phyloP scores from a whole-genome alignment of 257 asterid genomes.

The Solanum clarkiae region DNA sequence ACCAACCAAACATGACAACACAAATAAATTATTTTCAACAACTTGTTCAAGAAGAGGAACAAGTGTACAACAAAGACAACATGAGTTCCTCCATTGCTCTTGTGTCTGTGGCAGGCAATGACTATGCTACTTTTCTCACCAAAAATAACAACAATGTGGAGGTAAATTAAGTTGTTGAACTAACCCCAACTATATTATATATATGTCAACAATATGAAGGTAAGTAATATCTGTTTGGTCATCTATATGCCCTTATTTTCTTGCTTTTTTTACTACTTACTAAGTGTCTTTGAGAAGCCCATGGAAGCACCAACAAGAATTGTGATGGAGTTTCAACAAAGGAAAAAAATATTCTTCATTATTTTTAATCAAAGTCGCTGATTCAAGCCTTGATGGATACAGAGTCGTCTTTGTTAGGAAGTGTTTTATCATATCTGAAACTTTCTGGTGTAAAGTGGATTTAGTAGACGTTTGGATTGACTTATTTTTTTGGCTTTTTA shows the following conservation, averaged over 20 bases:
- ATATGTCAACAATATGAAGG: constrained; percentile 3
- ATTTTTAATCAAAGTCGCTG: neutral
- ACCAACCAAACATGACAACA: constrained; percentile 61
- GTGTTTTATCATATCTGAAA: neutral
- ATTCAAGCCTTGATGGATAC: neutral
- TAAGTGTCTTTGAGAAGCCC: neutral
- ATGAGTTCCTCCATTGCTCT: constrained; percentile 40
- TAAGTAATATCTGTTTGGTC: neutral
- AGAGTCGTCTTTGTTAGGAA: neutral
- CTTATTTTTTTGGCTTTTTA: too few species aligned
- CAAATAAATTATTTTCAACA: constrained; percentile 50
- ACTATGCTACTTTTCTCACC: constrained; percentile 38
- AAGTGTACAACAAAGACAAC: constrained; percentile 16
- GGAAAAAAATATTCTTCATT: neutral
- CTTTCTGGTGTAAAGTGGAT: neutral
- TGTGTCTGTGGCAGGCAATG: constrained; percentile 61
- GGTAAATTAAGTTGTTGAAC: constrained; percentile 21
- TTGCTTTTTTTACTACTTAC: neutral
- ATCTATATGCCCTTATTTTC: neutral
- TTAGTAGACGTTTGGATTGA: too few species aligned
- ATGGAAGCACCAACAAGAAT: neutral
- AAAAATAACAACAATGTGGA: constrained; percentile 1
- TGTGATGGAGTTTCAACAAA: neutral
- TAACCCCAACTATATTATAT: neutral
- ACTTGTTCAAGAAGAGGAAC: constrained; percentile 17